Conservation (phyloP, 2,329 filamentous ascomycete genomes). For the Cytospora paraplurivora region DNA sequence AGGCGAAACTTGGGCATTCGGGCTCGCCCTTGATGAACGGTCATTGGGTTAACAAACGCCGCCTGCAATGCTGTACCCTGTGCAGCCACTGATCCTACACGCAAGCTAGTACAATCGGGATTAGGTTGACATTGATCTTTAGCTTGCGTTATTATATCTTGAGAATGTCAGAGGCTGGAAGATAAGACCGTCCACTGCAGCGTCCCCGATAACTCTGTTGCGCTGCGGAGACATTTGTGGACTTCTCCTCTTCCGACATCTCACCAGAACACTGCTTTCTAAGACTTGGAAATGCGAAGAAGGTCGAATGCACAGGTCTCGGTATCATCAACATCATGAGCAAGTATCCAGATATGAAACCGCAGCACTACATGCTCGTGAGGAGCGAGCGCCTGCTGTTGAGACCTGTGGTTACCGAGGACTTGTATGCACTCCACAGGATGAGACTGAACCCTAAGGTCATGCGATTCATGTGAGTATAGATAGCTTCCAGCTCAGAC, state of each 20-base stretch:
- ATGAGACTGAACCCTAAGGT: slow-evolving; percentile 17
- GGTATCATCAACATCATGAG: not conserved
- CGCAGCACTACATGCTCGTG: slow-evolving; percentile 2
- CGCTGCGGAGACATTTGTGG: not conserved
- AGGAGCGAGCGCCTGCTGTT: slow-evolving; percentile 8
- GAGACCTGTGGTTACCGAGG: slow-evolving; percentile 7
- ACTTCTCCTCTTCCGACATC: no score
- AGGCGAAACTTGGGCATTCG: no score
- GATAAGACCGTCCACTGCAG: not conserved
- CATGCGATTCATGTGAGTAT: slow-evolving; percentile 19
- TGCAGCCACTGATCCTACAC: no score
- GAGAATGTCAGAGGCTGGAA: not conserved
- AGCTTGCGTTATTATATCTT: slow-evolving; percentile 1
- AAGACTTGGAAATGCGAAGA: not conserved
- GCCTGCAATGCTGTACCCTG: no score
- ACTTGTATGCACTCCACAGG: slow-evolving; percentile 6
- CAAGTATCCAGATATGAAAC: slow-evolving; percentile 2
- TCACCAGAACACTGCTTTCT: no score
- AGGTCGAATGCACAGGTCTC: not conserved
- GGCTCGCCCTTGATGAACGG: no score
- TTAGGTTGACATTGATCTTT: not conserved
- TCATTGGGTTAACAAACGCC: no score
- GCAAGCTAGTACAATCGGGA: slow-evolving; percentile 14
- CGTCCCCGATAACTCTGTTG: not conserved
- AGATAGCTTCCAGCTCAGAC: not conserved